Conservation (phyloP, 1,284 basidiomycete genomes). For the Mrakiaceae sp. region DNA sequence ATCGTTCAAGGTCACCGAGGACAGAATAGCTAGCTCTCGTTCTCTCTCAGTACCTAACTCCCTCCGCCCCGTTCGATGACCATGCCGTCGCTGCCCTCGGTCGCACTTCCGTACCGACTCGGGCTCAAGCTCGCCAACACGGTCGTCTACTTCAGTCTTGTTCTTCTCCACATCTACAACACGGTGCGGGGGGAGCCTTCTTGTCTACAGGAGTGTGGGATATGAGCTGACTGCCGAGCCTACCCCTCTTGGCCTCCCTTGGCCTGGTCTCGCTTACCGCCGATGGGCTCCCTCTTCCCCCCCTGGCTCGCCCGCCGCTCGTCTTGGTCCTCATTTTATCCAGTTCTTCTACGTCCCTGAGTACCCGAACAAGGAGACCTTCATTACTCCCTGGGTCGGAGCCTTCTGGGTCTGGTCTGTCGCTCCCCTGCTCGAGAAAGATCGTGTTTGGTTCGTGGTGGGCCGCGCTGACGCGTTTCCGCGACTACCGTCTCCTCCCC, state of each 20-base stretch:
- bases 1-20: too few relatives aligned
- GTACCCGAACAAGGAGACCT: constrained; percentile 51
- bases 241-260: not conserved
- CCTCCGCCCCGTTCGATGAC: too few relatives aligned
- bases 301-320: not conserved
- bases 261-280: not conserved
- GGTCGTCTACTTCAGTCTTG: constrained; percentile 8
- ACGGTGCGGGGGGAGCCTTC: not conserved
- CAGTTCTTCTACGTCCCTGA: constrained; percentile 15
- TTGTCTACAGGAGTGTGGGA: not conserved
- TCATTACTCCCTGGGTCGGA: constrained; percentile 73
- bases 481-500: not conserved
- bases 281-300: not conserved
- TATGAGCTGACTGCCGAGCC: not conserved
- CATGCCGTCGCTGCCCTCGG: not conserved
- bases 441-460: too few relatives aligned
- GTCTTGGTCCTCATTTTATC: not conserved
- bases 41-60: too few relatives aligned
- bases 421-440: not conserved
- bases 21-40: too few relatives aligned
- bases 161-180: constrained; percentile 13
- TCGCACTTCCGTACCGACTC: constrained; percentile 3
- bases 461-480: too few relatives aligned
- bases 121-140: constrained; percentile 13
- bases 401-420: constrained; percentile 64